Evolutionary conservation across 257 asterid species (phyloP).

Genomic region (Sherardia arvensis): DNA sequence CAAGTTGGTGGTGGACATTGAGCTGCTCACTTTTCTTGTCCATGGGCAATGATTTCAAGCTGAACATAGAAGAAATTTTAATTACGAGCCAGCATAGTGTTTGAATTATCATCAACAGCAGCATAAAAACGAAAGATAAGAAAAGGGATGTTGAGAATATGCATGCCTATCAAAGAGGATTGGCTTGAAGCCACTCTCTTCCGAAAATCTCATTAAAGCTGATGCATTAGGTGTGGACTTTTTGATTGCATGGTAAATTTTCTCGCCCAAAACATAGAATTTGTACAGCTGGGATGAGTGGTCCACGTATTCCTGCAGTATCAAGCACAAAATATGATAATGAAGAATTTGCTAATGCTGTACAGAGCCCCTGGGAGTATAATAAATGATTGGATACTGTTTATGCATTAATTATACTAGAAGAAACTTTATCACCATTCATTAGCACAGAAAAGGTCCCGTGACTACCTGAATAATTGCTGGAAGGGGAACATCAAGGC

Average conservation of each 20-base stretch:
- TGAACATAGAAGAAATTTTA: conserved; percentile 25
- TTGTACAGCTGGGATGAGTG: conserved; percentile 83
- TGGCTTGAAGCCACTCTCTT: conserved; percentile 48
- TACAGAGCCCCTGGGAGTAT: background rate
- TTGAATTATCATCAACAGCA: background rate
- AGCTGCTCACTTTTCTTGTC: conserved; percentile 31
- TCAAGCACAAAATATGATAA: background rate
- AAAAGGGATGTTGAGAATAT: conserved; percentile 8
- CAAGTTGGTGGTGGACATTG: conserved; percentile 34
- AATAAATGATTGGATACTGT: no score
- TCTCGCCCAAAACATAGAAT: conserved; percentile 80
- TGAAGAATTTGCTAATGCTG: background rate
- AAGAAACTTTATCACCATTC: background rate
- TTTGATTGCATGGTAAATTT: conserved; percentile 66
- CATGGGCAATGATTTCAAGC: conserved; percentile 83
- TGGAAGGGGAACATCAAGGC: conserved; percentile 86
- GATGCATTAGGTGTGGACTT: conserved; percentile 85
- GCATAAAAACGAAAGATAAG: conserved; percentile 3
- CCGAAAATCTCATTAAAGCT: conserved; percentile 45
- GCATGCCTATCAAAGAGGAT: conserved; percentile 78
- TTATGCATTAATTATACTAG: background rate
- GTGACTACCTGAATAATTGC: conserved; percentile 74
- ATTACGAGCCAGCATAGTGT: conserved; percentile 6
- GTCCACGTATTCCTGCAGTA: conserved; percentile 84
- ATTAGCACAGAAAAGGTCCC: conserved; percentile 5